A percentile compares a stretch with the other conserved stretches of the same genome.
phyloP scores from a whole-genome alignment of 176 grass and related monocot genomes.

The Musa schizocarpa region DNA sequence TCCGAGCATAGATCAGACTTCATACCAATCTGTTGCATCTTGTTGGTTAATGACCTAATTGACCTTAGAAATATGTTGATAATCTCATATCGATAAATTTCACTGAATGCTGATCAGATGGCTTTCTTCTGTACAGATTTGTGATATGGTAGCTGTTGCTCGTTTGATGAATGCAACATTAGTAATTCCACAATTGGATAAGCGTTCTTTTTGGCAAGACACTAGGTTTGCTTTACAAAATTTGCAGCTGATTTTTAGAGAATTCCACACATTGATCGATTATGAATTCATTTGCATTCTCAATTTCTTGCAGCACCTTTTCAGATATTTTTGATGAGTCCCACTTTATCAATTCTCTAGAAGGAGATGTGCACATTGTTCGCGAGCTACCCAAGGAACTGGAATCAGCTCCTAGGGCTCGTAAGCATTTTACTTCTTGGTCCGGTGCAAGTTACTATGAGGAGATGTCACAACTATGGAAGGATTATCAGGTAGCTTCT shows the following conservation, averaged over 20 bases:
- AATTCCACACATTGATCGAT: neutral
- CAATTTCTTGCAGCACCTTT: constrained; percentile 44
- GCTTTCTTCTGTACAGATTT: constrained; percentile 39
- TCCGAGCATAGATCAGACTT: too few relatives aligned
- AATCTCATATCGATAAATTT: too few relatives aligned
- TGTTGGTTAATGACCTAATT: neutral
- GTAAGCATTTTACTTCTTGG: constrained; percentile 95
- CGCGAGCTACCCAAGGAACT: constrained; percentile 59
- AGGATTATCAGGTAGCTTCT: constrained; percentile 67
- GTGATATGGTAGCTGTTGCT: constrained; percentile 92
- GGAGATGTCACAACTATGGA: constrained; percentile 57
- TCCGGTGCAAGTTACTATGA: constrained; percentile 73
- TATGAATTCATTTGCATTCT: neutral
- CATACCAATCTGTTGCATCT: too few relatives aligned
- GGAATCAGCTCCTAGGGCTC: constrained; percentile 61
- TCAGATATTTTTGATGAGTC: constrained; percentile 78
- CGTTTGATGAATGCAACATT: constrained; percentile 88
- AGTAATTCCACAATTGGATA: constrained; percentile 91
- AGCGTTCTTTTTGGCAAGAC: constrained; percentile 95
- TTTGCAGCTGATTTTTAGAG: neutral
- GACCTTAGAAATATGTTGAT: neutral
- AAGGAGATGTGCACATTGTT: constrained; percentile 66
- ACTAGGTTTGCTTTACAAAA: constrained; percentile 41
- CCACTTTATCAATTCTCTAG: constrained; percentile 66
- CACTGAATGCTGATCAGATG: too few relatives aligned